Percentiles rank a stretch among this genome's conserved stretches.
Evolutionary conservation across 1,284 basidiomycete genomes (phyloP).

Genomic region (Leccinum fallax): DNA sequence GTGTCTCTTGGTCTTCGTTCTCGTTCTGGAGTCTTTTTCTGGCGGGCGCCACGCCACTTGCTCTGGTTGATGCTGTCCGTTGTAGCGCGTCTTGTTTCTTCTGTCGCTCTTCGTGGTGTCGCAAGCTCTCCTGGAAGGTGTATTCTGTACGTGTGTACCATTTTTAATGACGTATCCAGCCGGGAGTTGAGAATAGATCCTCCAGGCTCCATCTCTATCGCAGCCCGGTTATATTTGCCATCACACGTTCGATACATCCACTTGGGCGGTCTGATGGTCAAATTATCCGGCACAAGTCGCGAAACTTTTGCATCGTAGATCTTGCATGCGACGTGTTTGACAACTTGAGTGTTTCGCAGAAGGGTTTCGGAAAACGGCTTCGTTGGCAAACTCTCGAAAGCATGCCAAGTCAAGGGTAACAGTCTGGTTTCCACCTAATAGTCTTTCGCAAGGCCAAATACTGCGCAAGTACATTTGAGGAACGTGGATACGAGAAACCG

Average conservation of each 20-base stretch:
- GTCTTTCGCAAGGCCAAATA: slow-evolving; percentile 69
- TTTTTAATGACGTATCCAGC: too few relatives aligned
- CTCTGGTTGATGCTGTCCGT: background rate
- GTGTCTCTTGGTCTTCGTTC: background rate
- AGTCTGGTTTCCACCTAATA: slow-evolving; percentile 83
- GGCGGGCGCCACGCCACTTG: background rate
- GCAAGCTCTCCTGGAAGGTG: background rate
- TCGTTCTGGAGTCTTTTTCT: background rate
- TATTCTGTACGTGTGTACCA: too few relatives aligned
- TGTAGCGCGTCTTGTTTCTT: background rate
- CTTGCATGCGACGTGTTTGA: slow-evolving; percentile 32
- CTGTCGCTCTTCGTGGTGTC: background rate
- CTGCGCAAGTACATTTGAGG: slow-evolving; percentile 80
- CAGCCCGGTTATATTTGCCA: slow-evolving; percentile 84
- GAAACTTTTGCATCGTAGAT: too few relatives aligned
- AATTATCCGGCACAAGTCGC: too few relatives aligned
- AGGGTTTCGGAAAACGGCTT: slow-evolving; percentile 88
- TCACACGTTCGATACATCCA: slow-evolving; percentile 49
- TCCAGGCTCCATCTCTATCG: slow-evolving; percentile 63
- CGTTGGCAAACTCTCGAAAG: slow-evolving; percentile 84
- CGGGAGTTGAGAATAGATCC: too few relatives aligned
- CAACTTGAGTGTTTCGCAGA: slow-evolving; percentile 86
- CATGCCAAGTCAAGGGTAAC: slow-evolving; percentile 68
- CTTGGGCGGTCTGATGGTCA: too few relatives aligned
- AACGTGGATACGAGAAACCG: slow-evolving; percentile 68